A percentile compares a stretch with the other conserved stretches of the same genome.
These are phyloP conservation scores for Alternaria gaisen DNA, from an alignment of 2,329 filamentous ascomycete species.

Conservation along the genomic window DNA sequence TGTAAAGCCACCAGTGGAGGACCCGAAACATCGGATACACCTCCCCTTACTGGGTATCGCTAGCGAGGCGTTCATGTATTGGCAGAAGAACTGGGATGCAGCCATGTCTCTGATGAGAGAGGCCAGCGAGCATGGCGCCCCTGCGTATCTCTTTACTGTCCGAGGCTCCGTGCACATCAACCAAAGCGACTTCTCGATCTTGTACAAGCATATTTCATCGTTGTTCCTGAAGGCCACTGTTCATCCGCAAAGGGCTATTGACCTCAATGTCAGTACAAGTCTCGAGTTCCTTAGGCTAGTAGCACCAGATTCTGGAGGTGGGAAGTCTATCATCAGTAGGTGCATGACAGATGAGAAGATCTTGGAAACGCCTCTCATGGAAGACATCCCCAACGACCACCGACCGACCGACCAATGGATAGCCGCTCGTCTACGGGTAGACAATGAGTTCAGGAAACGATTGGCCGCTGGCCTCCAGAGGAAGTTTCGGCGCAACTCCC, in stretches of 20 bases:
- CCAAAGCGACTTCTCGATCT: slow-evolving; percentile 71
- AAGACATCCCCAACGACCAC: slow-evolving; percentile 61
- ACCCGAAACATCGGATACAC: slow-evolving; percentile 57
- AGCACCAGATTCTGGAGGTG: slow-evolving; percentile 48
- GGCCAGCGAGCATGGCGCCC: slow-evolving; percentile 58
- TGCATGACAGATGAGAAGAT: slow-evolving; percentile 65
- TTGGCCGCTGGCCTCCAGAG: slow-evolving; percentile 57
- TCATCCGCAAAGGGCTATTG: slow-evolving; percentile 69
- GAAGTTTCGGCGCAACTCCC: slow-evolving; percentile 44
- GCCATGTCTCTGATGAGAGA: slow-evolving; percentile 67
- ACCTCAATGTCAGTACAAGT: slow-evolving; percentile 68
- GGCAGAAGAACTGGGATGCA: slow-evolving; percentile 69
- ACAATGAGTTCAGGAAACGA: slow-evolving; percentile 65
- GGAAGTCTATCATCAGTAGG: slow-evolving; percentile 57
- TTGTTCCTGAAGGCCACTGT: slow-evolving; percentile 69
- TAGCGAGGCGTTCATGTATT: slow-evolving; percentile 75
- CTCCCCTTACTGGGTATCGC: slow-evolving; percentile 71
- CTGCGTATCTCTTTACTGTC: slow-evolving; percentile 58
- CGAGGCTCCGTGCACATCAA: slow-evolving; percentile 71
- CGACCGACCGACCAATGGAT: slow-evolving; percentile 67
- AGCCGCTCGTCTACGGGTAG: slow-evolving; percentile 65
- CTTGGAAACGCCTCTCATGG: slow-evolving; percentile 56
- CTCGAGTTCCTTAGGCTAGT: slow-evolving; percentile 69
- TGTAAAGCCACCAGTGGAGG: slow-evolving; percentile 53
- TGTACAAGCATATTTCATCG: slow-evolving; percentile 68